Base-by-base conservation (phyloP, 495 filamentous ascomycete genomes). In the Cercophora newfieldiana region DNA sequence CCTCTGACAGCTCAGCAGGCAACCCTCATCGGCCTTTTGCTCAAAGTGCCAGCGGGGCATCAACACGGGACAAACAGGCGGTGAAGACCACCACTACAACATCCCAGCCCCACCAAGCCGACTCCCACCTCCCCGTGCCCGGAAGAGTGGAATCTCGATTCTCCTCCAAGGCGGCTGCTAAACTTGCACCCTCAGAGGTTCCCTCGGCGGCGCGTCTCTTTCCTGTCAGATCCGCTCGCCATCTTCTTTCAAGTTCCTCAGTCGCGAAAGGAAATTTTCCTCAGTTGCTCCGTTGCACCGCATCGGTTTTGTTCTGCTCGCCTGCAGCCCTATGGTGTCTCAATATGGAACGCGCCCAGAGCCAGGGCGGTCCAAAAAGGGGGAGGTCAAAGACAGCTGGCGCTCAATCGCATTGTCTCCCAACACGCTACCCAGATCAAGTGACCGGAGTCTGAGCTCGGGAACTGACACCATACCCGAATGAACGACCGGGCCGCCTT, bases 41-140 rank as follows among this genome's bases (percentile, higher is more conserved):
- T 59, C 44, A 19, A 33, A 21, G 55, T 61, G 56, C 58, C 48
- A 28, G 26, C n/a, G 44, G 55, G 66, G 48, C 55, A 63, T 47
- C 33, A 59, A 71, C 61, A 54, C 60, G 44, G 56, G 47, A 24
- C 48, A 51, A 74, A 75, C 73, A 74, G 71, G 71, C 73, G 73
- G 73, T 75, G 73, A 75, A 61, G 65, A 57, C 55, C n/a, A 21
- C 49, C 50, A 33, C 51, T 37, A 63, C 49, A 50, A 30, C 19
- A 54, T 37, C 24, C 29, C 2, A 12, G 31, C 33, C 58, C 49
- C 21, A 54, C 47, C 22, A 28, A 16, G 44, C 28, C 5, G 44
- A n/a, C n/a, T 62, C 28, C 44, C 44, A 21, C 10, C 28, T 50
- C 48, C 21, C 24, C 4, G 14, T 26, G n/a, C 25, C 18, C 12